Base-by-base conservation (phyloP, 2,329 filamentous ascomycete genomes). In the Sordariomycetes sp. region DNA sequence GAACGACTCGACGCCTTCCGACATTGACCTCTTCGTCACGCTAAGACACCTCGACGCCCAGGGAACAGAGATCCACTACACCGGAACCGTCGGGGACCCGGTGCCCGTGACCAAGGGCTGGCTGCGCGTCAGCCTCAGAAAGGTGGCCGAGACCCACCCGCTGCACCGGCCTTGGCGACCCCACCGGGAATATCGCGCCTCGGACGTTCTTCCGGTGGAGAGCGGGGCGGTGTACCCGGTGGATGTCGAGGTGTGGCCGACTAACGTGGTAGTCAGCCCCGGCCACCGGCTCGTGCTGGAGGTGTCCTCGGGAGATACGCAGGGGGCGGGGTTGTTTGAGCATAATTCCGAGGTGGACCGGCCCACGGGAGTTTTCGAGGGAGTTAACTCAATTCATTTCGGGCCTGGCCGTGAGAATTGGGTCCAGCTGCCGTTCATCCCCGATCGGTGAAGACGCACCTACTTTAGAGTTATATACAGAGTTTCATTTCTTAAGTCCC, bases 181-280 rank as follows among this genome's bases (percentile, higher is more conserved):
- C 1, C 75, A 79, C 63, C 35, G 59, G 14, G 77, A 85, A 54
- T 87, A 87, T 64, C 71, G 76, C 20, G 78, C 75, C 46, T 78
- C 71, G 0, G 83, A 86, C 60, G 77, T 81, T 2, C 73, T 74
- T 53, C 73, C 76, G 0, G 81, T 87, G 10, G 73, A 76, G 24
- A 69, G 74, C 0, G 79, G 77, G 0, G 77, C 82, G 58, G 71
- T 83, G 0, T 87, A 87, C 62, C 68, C 65, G 0, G 80, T 86
- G 0, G 83, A 87, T 61, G 72, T 87, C 0, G 83, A 87, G 65
- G 66, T 87, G 0, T 87, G 83, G 84, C 82, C 83, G 0, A 86
- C 83, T 0, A 83, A 82, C 60, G 80, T 86, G 0, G 70, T 85
- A 11, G 61, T 70, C 12, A 65, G 67, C 16, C 65, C 66, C 25